These are phyloP conservation scores for Marasmius tenuissimus DNA, from an alignment of 1,284 basidiomycete genomes.

Conservation along the genomic window DNA sequence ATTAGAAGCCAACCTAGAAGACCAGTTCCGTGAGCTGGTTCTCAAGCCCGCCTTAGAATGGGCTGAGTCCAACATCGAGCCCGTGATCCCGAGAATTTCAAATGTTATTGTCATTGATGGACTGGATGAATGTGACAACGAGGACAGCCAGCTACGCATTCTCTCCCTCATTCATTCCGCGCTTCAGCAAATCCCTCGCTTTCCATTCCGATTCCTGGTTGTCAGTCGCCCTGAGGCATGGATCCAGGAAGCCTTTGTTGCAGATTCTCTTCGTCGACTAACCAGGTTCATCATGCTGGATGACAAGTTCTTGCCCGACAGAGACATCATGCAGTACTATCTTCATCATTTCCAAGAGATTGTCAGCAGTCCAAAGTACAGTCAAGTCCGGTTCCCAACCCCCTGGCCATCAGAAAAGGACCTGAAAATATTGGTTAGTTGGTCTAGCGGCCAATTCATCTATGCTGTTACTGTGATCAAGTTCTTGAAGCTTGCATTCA, in stretches of 20 bases:
- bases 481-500: slow-evolving; percentile 21
- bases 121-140: slow-evolving; percentile 2
- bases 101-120: slow-evolving; percentile 2
- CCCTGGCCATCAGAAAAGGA: slow-evolving; percentile 19
- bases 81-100: not conserved
- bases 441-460: slow-evolving; percentile 23
- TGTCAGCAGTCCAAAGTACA: not conserved
- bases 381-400: not conserved
- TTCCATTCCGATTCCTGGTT: slow-evolving; percentile 26
- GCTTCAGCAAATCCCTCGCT: no score
- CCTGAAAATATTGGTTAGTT: slow-evolving; percentile 19
- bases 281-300: not conserved
- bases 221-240: slow-evolving; percentile 23
- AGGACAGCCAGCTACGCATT: not conserved
- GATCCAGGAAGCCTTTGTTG: slow-evolving; percentile 19
- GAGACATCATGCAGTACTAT: not conserved
- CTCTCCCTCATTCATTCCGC: not conserved
- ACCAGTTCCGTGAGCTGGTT: no score
- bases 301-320: not conserved
- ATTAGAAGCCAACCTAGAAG: no score
- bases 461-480: slow-evolving; percentile 26
- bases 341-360: not conserved
- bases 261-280: not conserved
- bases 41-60: no score
- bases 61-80: no score